Base-by-base conservation (phyloP, 352 stramenopile genomes). In the Phytophthora citricola region DNA sequence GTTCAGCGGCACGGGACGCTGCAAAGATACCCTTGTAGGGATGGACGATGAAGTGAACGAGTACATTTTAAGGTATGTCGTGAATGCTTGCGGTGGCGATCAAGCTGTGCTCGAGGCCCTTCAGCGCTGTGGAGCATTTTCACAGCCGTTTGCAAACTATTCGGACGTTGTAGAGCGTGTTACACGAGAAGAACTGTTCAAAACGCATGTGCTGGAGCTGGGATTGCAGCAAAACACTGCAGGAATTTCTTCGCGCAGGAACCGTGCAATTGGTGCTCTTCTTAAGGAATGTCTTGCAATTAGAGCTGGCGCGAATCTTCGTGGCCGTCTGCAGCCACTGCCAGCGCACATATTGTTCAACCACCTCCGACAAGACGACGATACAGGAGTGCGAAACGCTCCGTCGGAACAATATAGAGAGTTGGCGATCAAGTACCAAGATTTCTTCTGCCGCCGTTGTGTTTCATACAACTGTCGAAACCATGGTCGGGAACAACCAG, bases 391-490 rank as follows among this genome's bases (percentile, higher is more conserved):
- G 22, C 65, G 69, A 53, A n/a, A 41, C 17, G 55, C 65, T 43
- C 31, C 60, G 3, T 78, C 65, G 6, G 15, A 57, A 24, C 54
- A 71, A 38, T 78, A 53, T 50, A 61, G 58, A 17, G 63, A 73
- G 6, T 26, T 89, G 58, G 70, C 74, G 2, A 43, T 44, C 0
- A 75, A 69, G 26, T 91, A 89, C 36, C 76, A 76, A 38, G 62
- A 79, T 20, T 78, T 91, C 29, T 93, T 93, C 40, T 95, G 87
- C 44, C 81, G 85, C 6, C 81, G 77, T n/a, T 95, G 87, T 67
- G 90, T 78, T 50, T 43, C 59, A 38, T 95, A 91, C 74, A 92
- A 87, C 54, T 95, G 87, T 58, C 67, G 81, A 58, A 76, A 89
- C 29, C 87, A 95, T 61, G 85, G 84, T 14, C 64, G 77, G 41